Base-by-base conservation (phyloP, 306 rosid genomes). In the Senna siamea region DNA sequence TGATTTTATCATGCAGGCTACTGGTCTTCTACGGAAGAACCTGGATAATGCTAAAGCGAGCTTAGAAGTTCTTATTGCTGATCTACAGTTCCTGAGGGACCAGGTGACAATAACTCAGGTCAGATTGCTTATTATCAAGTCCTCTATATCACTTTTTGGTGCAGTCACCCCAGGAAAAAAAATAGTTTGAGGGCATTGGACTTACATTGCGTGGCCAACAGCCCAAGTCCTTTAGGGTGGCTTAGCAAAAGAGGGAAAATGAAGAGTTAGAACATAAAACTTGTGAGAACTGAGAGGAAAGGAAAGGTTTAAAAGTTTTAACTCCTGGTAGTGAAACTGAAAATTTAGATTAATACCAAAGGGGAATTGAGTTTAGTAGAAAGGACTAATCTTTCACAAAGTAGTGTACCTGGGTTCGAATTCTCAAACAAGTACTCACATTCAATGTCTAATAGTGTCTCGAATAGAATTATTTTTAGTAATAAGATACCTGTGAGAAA, bases 21-120 rank as follows among this genome's bases (percentile, higher is more conserved):
- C 82, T 68, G 70, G 82, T 65, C 97, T 91, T 74, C 83, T 91
- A 20, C 84, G 64, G 57, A 91, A 82, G 80, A 91, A 87, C 78
- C 81, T 91, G 64, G 92, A 91, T 47, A 88, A 91, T 82, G 97
- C 94, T 56, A 91, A 83, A 80, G 94, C 88, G 62, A 87, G 94
- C 66, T 87, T 88, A 62, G 94, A 88, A 76, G 92, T 85, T 76
- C 96, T 93, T 34, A 65, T 87, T 78, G 89, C 87, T 58, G 93
- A 93, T 88, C 93, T 93, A 56, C 90, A 87, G 66, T 93, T 91
- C 83, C 77, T 93, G 84, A 89, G 98, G 83, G 98, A 93, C 73
- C 98, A 93, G 74, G 93, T 89, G 64, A 93, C 98, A 77, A 86
- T 90, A 64, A 89, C 98, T 70, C 97, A 90, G 92, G 98, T 90